Base-by-base conservation (phyloP, 345 rosid genomes). In the Brassica cretica region DNA sequence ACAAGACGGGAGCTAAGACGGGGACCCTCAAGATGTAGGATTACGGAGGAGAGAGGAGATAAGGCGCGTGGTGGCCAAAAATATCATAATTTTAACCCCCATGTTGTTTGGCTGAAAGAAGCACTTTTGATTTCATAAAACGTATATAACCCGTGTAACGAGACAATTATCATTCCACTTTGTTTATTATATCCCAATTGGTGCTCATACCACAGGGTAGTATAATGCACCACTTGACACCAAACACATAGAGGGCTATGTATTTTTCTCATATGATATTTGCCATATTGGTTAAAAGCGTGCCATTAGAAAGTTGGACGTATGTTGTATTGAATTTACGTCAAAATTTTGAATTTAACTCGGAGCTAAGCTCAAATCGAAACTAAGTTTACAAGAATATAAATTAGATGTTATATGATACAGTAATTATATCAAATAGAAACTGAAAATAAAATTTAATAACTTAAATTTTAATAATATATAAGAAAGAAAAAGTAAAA, bases 191-290 rank as follows among this genome's bases (percentile, higher is more conserved):
- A 56, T 70, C 18, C 49, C 33, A 32, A 10, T 70, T 70, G 18
- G 16, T 68, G 21, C 60, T 68, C 37, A 14, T 29, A 51, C 21
- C 59, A 5, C 39, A 8, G 4, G 8, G 11, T 70, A 70, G 18
- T 10, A 55, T 41, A 49, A 8, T 51, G 19, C 27, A 71, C 81
- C 76, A 77, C 51, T 71, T 64, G 76, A 64, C 18, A 70, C 58
- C 71, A 71, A 64, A 64, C 19, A 64, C 51, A 77, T n/a, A 16
- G 37, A 4, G 55, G 70, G 56, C 30, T 62, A 49, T 14, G 1
- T 10, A 15, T 33, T 49, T 76, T 69, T 7, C 49, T n/a, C 24
- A 64, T 39, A 27, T 21, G 66, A 55, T 77, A 71, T 37, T 51
- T n/a, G 60, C 60, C 71, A 56, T 71, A 41, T 30, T 35, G 10